A percentile compares a stretch with the other conserved stretches of the same genome.
Conservation (phyloP, 1,139 yeast genomes). For the Yamadazyma buinensis region DNA sequence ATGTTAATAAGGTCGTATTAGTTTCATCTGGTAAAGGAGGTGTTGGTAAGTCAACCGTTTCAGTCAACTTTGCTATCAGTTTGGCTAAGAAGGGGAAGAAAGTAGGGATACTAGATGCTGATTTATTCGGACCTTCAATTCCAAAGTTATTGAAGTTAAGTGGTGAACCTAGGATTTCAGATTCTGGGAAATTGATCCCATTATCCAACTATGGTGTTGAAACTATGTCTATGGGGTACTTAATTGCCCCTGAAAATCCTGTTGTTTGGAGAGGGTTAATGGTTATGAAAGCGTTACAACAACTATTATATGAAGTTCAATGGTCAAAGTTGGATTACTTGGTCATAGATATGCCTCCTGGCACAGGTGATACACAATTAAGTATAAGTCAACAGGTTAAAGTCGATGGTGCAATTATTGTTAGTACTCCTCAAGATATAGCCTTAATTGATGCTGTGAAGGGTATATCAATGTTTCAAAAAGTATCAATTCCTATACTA, state of each 20-base stretch:
- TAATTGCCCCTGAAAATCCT: slow-evolving; percentile 65
- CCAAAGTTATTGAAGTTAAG: slow-evolving; percentile 64
- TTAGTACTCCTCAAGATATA: slow-evolving; percentile 84
- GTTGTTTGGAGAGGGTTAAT: slow-evolving; percentile 85
- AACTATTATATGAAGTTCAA: slow-evolving; percentile 72
- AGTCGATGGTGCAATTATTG: slow-evolving; percentile 77
- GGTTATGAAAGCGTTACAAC: slow-evolving; percentile 86
- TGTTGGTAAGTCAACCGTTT: slow-evolving; percentile 58
- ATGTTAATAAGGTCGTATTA: slow-evolving; percentile 58
- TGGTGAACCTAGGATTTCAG: slow-evolving; percentile 64
- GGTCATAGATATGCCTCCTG: slow-evolving; percentile 87
- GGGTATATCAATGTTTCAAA: slow-evolving; percentile 75
- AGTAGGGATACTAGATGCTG: slow-evolving; percentile 76
- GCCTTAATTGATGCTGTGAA: slow-evolving; percentile 79
- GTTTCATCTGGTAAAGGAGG: slow-evolving; percentile 85
- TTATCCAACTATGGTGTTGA: slow-evolving; percentile 73
- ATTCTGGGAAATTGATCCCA: slow-evolving; percentile 59
- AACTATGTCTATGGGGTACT: slow-evolving; percentile 88
- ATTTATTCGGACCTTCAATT: slow-evolving; percentile 79
- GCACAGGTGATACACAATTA: slow-evolving; percentile 86
- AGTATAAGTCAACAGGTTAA: slow-evolving; percentile 75
- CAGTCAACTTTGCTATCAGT: slow-evolving; percentile 66
- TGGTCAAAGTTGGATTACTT: slow-evolving; percentile 74
- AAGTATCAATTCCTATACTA: slow-evolving; percentile 68
- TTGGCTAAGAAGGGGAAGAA: slow-evolving; percentile 51